phyloP scores from a whole-genome alignment of 2,329 filamentous ascomycete species.

The Nothopassalora personata region DNA sequence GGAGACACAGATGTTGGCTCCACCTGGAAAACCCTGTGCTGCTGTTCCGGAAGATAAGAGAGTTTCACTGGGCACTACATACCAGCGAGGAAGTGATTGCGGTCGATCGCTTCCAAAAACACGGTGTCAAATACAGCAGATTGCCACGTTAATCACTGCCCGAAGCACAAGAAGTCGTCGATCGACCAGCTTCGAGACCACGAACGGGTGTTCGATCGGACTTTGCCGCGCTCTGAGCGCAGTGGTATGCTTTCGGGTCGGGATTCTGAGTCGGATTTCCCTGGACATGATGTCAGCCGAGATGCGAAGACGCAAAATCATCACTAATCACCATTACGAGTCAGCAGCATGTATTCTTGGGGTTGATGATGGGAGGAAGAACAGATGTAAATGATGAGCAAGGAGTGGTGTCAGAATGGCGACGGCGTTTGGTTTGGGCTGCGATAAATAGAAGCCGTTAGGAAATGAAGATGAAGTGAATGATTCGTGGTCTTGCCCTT shows the following conservation, averaged over 20 bases:
- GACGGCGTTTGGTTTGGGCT: background rate
- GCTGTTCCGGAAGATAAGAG: too few relatives aligned
- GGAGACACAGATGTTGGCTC: background rate
- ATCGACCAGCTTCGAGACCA: background rate
- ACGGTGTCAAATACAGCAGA: background rate
- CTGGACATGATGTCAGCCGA: background rate
- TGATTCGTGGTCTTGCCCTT: background rate
- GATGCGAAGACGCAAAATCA: background rate
- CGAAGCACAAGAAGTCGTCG: background rate
- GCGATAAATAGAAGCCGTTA: background rate
- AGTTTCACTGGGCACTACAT: too few relatives aligned
- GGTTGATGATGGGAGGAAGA: background rate
- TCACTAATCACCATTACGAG: background rate
- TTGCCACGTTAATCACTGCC: background rate
- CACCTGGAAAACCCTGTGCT: background rate
- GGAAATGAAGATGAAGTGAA: background rate
- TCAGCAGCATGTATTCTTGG: background rate
- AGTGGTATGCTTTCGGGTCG: background rate
- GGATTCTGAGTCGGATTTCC: background rate
- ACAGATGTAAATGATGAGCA: background rate
- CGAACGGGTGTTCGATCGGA: slow-evolving; percentile 2
- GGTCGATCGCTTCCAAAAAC: background rate
- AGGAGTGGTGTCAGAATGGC: background rate
- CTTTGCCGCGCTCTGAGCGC: background rate
- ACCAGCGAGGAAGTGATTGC: too few relatives aligned